Conservation (phyloP, 2,329 filamentous ascomycete species). For the Pseudocercospora musae region DNA sequence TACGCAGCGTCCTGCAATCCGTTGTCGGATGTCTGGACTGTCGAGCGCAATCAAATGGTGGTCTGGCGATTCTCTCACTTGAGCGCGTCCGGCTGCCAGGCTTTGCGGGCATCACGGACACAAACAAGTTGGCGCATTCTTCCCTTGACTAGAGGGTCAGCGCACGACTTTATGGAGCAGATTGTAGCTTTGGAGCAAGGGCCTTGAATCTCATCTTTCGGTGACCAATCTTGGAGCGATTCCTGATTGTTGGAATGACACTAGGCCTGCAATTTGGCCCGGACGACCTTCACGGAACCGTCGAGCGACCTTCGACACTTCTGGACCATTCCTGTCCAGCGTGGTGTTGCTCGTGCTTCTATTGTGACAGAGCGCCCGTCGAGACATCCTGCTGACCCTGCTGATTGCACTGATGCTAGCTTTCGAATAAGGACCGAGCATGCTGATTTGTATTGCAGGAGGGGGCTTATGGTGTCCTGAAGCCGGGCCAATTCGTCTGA, state of each 20-base stretch:
- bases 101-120: not conserved
- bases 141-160: not conserved
- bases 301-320: not conserved
- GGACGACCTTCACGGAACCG: not conserved
- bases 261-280: not conserved
- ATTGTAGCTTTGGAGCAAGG: no score
- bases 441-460: constrained; percentile 43
- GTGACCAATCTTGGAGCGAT: not conserved
- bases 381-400: not conserved
- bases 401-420: not conserved
- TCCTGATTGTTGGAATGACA: not conserved
- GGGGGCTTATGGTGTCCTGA: constrained; percentile 82
- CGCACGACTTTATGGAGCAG: not conserved
- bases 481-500: constrained; percentile 58
- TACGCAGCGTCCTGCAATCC: not conserved
- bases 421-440: not conserved
- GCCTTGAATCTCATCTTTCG: no score
- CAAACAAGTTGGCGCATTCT: not conserved
- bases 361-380: not conserved
- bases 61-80: not conserved
- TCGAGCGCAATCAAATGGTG: not conserved
- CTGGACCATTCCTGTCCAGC: not conserved
- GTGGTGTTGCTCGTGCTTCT: not conserved
- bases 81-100: not conserved
- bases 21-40: not conserved